Evolutionary conservation across 2,329 filamentous ascomycete species (phyloP), one percentile per base, ranked within the genome.

Genomic region (Talaromyces amestolkiae): DNA sequence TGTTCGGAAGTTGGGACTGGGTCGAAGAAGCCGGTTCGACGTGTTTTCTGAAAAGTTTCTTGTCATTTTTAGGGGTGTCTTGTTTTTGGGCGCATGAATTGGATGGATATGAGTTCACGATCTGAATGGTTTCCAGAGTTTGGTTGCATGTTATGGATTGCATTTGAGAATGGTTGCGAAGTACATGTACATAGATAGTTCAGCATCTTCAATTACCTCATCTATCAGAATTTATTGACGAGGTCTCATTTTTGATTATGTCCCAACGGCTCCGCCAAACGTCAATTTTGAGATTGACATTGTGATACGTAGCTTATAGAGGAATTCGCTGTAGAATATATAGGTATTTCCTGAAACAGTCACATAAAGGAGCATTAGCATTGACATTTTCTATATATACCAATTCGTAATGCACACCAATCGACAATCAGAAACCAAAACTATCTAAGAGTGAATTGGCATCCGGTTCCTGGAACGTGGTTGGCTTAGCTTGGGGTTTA

Each of bases 401-500:
- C 7, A 41, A 31, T 17, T 9, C 15, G 8, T 39, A 39, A 43
- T 17, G 54, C 33, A 41, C 56, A 33, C 13, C 35, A 37, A 22
- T 3, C 13, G 35, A 41, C 17, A 41, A 56, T 61, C 33, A 98
- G 75, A 98, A 95, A 1, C 94, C 94, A 84, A 98, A 98, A 76
- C 87, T 93, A 82, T 98, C 94, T 71, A 98, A 82, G 73, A 99
- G 79, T 66, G 92, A 94, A 75, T 87, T 92, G 33, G 91, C 86
- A 79, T 96, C 93, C n/a, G 95, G 95, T 77, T 99, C 95, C 71
- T 96, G 85, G 75, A 98, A 98, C 68, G 89, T 88, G 22, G 90
- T 92, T 1, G 92, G 83, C 72, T 89, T 85, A 67, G 81, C 78
- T 71, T 79, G 78, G 31, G 78, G 72, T 67, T 65, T 65, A 10